Conservation (phyloP, 805 yeast species). For the Cyberlindnera nakhonratchasimensis region DNA sequence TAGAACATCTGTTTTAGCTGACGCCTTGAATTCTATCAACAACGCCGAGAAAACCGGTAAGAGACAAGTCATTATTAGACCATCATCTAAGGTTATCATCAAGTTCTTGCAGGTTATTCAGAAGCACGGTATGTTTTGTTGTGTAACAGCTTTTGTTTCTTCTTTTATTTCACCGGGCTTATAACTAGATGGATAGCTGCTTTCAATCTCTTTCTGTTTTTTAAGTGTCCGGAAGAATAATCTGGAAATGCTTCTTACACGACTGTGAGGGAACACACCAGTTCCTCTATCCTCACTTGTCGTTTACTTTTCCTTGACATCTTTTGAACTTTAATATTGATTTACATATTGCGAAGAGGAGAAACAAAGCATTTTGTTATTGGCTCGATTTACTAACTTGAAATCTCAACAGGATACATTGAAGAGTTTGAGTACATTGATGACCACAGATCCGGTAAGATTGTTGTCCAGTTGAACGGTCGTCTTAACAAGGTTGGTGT, state of each 20-base stretch:
- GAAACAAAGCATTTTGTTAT: no score
- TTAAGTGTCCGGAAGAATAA: conserved; percentile 90
- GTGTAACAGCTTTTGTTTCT: background rate
- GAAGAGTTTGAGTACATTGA: conserved; percentile 98
- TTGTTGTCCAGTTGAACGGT: conserved; percentile 95
- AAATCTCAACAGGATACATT: conserved; percentile 73
- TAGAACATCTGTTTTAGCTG: conserved; percentile 97
- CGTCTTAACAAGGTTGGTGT: conserved; percentile 99
- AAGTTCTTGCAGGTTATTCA: conserved; percentile 96
- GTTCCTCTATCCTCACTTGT: conserved; percentile 14
- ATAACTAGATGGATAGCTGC: conserved; percentile 96
- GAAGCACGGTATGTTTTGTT: conserved; percentile 85
- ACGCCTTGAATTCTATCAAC: conserved; percentile 97
- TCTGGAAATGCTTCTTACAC: conserved; percentile 35
- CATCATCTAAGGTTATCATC: conserved; percentile 97
- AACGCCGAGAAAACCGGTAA: conserved; percentile 99
- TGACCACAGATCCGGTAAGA: conserved; percentile 98
- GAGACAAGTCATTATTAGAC: conserved; percentile 98
- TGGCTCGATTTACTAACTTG: background rate
- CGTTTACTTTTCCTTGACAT: conserved; percentile 38
- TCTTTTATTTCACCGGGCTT: conserved; percentile 64
- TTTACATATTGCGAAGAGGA: no score
- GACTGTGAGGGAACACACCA: conserved; percentile 20
- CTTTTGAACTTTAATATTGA: background rate
- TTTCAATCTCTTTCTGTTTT: conserved; percentile 92